Evolutionary conservation across 306 rosid species (phyloP), one percentile per base, ranked within the genome.

Genomic region (Ziziphus jujuba): DNA sequence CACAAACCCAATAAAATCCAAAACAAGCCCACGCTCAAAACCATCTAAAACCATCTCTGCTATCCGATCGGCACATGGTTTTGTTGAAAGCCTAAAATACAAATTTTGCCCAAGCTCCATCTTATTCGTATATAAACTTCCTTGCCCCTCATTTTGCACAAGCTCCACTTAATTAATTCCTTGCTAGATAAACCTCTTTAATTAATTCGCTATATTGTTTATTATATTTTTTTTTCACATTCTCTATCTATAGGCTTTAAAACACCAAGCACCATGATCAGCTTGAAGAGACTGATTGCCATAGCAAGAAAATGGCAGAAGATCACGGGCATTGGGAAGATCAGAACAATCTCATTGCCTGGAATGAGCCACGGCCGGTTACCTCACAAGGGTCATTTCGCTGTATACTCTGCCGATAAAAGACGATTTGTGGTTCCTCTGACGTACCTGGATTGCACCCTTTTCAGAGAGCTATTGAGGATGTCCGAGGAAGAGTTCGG

Each of bases 311-410:
- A 66, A 69, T 77, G 81, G 81, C 64, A 55, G 61, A 72, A 63
- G 59, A 17, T 71, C 61, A 77, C 74, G 3, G 70, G 66, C 38
- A 56, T 71, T 12, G 50, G 70, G 11, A 61, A 25, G 19, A 60
- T 68, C 19, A 60, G 59, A 61, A 20, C 22, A 11, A 65, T 77
- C 56, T 61, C 81, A 3, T 33, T 47, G 49, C 81, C 77, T 24
- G 61, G 59, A 70, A 52, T 20, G 5, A 58, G 22, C 38, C 25
- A 23, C 19, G 11, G 53, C 8, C 52, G 57, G 56, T 19, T 53
- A 19, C 74, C 77, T 34, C 49, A 72, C 9, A 72, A 72, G 31
- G 81, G 81, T 49, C 81, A 77, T 33, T 77, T 77, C 25, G 81
- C 72, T 13, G 77, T 66, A 11, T 77, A 77, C 51, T 60, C 66